phyloP scores from a whole-genome alignment of 345 rosid species.

The Syzygium grande region DNA sequence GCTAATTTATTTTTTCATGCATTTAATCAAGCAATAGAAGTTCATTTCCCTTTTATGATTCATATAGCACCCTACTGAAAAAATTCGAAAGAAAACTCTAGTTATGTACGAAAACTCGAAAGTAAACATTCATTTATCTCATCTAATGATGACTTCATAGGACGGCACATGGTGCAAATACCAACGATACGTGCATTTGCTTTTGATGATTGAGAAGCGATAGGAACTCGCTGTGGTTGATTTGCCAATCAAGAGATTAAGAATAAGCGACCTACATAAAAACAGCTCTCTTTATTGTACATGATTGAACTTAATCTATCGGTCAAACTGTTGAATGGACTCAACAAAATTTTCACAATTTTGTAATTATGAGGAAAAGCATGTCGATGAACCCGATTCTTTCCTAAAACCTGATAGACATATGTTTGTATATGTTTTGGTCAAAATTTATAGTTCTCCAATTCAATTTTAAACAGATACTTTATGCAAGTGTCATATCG shows the following conservation, averaged over 20 bases:
- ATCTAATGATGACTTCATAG: not conserved
- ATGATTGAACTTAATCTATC: not conserved
- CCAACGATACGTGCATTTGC: not conserved
- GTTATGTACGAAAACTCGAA: no score
- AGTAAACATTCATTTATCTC: no score
- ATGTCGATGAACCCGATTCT: not conserved
- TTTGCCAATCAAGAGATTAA: not conserved
- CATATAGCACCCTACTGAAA: not conserved
- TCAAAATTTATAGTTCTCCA: not conserved
- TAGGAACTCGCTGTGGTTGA: not conserved
- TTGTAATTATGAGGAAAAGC: not conserved
- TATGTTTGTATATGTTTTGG: not conserved
- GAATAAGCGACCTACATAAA: not conserved
- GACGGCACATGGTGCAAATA: fast-evolving
- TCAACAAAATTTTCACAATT: not conserved
- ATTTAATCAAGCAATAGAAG: not conserved
- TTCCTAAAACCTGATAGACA: not conserved
- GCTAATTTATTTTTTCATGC: not conserved
- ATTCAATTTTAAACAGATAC: not conserved
- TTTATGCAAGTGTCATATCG: not conserved
- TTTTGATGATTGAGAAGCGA: not conserved
- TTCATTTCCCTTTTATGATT: not conserved
- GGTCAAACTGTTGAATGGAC: not conserved
- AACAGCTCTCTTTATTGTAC: not conserved
- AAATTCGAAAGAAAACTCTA: not conserved